Evolutionary conservation across 2,329 filamentous ascomycete genomes (phyloP).

Genomic region (Talaromyces rugulosus): DNA sequence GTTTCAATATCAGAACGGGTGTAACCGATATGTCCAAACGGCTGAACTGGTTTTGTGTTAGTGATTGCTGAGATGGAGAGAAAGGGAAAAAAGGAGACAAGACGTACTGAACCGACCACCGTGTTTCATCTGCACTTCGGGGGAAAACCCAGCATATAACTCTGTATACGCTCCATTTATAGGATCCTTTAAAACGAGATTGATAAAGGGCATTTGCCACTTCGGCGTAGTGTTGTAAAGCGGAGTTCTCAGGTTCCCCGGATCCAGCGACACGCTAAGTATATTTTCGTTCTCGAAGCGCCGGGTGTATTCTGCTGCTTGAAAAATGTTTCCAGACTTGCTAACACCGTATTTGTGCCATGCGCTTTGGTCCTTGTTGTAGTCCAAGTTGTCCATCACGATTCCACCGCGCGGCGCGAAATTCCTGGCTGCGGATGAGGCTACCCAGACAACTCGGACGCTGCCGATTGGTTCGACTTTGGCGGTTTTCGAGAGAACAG

Average conservation of each 20-base stretch:
- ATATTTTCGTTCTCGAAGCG: constrained; percentile 14
- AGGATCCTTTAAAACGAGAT: not conserved
- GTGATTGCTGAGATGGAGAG: not conserved
- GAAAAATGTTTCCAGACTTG: constrained; percentile 21
- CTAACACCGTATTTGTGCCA: constrained; percentile 17
- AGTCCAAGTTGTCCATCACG: constrained; percentile 17
- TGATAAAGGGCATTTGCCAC: not conserved
- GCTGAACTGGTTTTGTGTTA: not conserved
- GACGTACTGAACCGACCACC: not conserved
- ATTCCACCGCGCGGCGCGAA: constrained; percentile 19
- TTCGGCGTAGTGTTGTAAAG: not conserved
- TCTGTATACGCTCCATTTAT: not conserved
- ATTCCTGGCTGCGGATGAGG: constrained; percentile 21
- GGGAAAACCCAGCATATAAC: not conserved
- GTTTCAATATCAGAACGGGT: not conserved
- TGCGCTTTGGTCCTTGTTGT: constrained; percentile 13
- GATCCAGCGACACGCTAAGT: constrained; percentile 12
- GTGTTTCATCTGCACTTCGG: not conserved
- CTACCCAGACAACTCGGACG: constrained; percentile 33
- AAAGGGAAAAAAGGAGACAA: not conserved
- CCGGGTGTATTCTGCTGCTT: constrained; percentile 15
- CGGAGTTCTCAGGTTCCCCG: not conserved
- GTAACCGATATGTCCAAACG: not conserved
- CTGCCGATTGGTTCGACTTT: constrained; percentile 18
- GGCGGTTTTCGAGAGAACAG: constrained; percentile 29